Percentiles rank a stretch among this genome's conserved stretches.
Conservation (phyloP, 2,329 filamentous ascomycete species). For the Aspergillus tamarii region DNA sequence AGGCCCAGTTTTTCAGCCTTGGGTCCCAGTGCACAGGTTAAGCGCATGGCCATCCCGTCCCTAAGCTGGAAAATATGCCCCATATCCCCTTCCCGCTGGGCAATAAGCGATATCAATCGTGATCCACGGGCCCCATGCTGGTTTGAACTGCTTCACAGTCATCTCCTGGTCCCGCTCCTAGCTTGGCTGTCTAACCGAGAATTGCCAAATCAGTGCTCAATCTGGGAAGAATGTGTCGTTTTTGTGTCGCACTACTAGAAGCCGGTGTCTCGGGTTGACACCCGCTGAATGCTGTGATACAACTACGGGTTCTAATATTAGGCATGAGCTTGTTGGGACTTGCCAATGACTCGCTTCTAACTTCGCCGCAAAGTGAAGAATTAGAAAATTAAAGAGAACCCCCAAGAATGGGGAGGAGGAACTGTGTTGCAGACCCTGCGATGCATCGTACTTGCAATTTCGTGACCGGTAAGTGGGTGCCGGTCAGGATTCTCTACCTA, state of each 20-base stretch:
- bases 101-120: background rate
- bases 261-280: slow-evolving; percentile 3
- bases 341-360: background rate
- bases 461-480: background rate
- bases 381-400: background rate
- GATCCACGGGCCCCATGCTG: slow-evolving; percentile 2
- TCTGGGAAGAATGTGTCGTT: background rate
- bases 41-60: slow-evolving; percentile 1
- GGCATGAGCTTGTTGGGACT: slow-evolving; percentile 1
- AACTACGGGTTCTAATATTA: slow-evolving; percentile 5
- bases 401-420: background rate
- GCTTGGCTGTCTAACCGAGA: background rate
- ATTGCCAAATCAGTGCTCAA: background rate
- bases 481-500: background rate
- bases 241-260: background rate
- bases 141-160: slow-evolving; percentile 3
- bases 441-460: background rate
- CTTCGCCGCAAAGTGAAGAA: background rate
- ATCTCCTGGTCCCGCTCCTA: background rate
- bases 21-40: background rate
- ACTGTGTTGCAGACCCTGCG: background rate
- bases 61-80: background rate
- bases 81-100: background rate
- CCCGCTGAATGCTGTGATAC: background rate
- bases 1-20: slow-evolving; percentile 5